Percentiles rank a stretch among this genome's conserved stretches.
Evolutionary conservation across 768 basidiomycete genomes (phyloP).

Genomic region (Asterophora parasitica): DNA sequence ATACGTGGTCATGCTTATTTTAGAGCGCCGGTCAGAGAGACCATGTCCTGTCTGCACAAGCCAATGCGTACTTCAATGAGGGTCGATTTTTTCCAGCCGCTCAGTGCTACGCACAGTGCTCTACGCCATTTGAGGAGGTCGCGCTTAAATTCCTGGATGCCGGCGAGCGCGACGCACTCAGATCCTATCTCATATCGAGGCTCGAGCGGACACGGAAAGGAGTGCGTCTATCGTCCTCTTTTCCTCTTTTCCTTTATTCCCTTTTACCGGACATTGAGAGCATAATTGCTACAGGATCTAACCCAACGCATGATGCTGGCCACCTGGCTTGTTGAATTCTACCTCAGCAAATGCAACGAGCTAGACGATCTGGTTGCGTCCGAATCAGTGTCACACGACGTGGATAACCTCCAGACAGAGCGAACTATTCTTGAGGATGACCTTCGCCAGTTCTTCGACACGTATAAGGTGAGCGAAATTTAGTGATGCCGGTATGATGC

Average conservation of each 20-base stretch:
- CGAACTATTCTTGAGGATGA: slow-evolving; percentile 87
- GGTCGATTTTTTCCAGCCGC: slow-evolving; percentile 89
- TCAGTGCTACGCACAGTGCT: slow-evolving; percentile 87
- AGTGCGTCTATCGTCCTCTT: slow-evolving; percentile 39
- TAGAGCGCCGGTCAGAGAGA: slow-evolving; percentile 90
- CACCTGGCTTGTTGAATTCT: slow-evolving; percentile 97
- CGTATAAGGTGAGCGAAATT: slow-evolving; percentile 68
- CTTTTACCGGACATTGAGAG: neutral
- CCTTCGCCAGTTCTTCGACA: slow-evolving; percentile 86
- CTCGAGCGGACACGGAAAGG: slow-evolving; percentile 81
- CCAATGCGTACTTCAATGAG: slow-evolving; percentile 70
- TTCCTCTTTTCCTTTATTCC: neutral
- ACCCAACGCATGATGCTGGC: slow-evolving; percentile 97
- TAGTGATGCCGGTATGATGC: neutral
- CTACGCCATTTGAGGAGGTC: slow-evolving; percentile 87
- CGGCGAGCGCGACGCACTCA: slow-evolving; percentile 83
- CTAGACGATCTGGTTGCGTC: slow-evolving; percentile 92
- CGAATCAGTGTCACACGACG: slow-evolving; percentile 74
- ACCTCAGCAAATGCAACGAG: slow-evolving; percentile 93
- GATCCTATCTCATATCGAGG: slow-evolving; percentile 85
- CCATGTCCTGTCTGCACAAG: slow-evolving; percentile 77
- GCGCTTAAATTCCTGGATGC: slow-evolving; percentile 85
- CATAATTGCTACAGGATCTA: slow-evolving; percentile 54
- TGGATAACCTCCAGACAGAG: slow-evolving; percentile 80
- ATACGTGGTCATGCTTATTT: neutral